Base-by-base conservation (phyloP, 164 flowering plant genomes). In the Dillenia suffruticosa region DNA sequence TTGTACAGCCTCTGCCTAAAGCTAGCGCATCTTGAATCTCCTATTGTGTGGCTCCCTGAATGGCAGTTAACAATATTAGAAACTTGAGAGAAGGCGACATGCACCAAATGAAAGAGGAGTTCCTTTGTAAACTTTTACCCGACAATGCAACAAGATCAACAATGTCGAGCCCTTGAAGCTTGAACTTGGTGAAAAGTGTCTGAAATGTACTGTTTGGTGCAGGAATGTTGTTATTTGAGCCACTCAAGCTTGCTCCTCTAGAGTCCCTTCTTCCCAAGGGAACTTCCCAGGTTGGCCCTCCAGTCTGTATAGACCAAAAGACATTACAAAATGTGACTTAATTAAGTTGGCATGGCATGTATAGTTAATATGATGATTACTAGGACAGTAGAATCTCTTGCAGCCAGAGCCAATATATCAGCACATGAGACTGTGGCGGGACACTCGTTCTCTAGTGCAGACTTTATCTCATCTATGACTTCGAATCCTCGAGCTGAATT, bases 1-100 rank as follows among this genome's bases (percentile, higher is more conserved):
- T 89, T 86, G 90, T 94, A 91, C 5, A 94, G 88, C 75, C 99
- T 88, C 63, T 89, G 96, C 82, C 95, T 85, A 85, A 94, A 87
- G 69, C 82, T 78, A 16, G 91, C 81, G 80, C 99, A 94, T 62
- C 97, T 73, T 10, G 99, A 53, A 54, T 81, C 70, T 55, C 99
- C 99, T 0, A 94, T 88, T 24, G 99, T 94, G 83, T 94, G 99
- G 74, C 99, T 88, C 55, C 99, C 99, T 94, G 83, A 45, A 69
- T 13, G 9, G 55, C 9, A n/a, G 22, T 17, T 10, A 15, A 24
- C 47, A 22, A 48, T 9, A 22, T 58, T 13, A 55, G 17, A 13
- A 32, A 32, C 40, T 32, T 32, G 40, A 32, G 40, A 32, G 7
- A 32, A 32, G 6, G 40, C 40, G 6, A 32, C 40, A 32, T 32